Base-by-base conservation (phyloP, 148 eudicot genomes). In the Heliosperma pusillum region DNA sequence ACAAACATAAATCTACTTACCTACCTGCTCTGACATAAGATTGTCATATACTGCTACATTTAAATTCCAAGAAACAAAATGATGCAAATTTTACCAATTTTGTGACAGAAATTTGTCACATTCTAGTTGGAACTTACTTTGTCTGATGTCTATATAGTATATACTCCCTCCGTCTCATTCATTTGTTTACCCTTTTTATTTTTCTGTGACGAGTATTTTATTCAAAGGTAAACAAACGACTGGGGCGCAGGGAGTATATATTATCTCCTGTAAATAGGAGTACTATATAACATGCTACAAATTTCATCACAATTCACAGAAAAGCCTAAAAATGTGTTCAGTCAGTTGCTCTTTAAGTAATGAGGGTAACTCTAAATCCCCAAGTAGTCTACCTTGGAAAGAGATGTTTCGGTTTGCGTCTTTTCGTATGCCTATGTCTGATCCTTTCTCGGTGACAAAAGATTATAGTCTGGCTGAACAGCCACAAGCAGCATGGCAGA, bases 361-460 rank as follows among this genome's bases (percentile, higher is more conserved):
- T 12, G 24, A 21, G 7, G 42, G 66, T 21, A 29, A 24, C n/a
- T 45, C 58, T 0, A 22, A 50, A 26, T 15, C 60, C 21, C 33
- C 72, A 36, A 7, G 42, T 25, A 17, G 17, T 36, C 42, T 79
- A 24, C 79, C 85, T 15, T 82, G 82, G 85, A 71, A 73, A 73
- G 82, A 72, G 52, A 77, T 73, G 80, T 69, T 77, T 69, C 78
- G 57, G 6, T 81, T 80, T 77, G 80, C 83, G 7, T 77, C 83
- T 20, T 81, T 77, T 71, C 64, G 64, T 9, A 73, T 24, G 44
- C 84, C 80, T 2, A 81, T 24, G 44, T 61, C 78, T 7, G 72
- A 72, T 21, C 76, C 79, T 56, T 75, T 72, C 53, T 20, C 65
- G 8, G 13, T 26, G 26, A 2, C 30, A 12, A 50, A n/a, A 27